phyloP scores from a whole-genome alignment of 164 flowering plant species.

The Magnolia officinalis region DNA sequence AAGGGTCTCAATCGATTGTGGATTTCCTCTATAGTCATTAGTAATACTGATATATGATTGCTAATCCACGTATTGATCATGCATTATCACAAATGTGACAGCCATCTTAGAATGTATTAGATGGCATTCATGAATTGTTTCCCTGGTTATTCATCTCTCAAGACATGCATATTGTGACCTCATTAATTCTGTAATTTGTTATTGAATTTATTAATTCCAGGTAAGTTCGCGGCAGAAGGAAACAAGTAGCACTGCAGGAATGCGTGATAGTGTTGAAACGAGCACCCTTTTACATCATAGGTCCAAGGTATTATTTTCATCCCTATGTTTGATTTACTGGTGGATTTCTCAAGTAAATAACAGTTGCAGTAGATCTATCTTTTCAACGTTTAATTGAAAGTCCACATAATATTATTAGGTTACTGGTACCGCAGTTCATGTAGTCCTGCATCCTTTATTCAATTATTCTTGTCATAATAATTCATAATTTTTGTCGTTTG shows the following conservation, averaged over 20 bases:
- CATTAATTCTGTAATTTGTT: neutral
- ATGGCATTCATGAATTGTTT: too few species aligned
- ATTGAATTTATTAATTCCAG: conserved; percentile 31
- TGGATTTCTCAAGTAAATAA: conserved; percentile 1
- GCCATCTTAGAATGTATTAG: too few species aligned
- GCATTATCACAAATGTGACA: too few species aligned
- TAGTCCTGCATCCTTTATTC: too few species aligned
- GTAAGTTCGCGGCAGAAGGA: conserved; percentile 96
- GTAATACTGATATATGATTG: too few species aligned
- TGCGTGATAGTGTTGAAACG: conserved; percentile 95
- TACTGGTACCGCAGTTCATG: too few species aligned
- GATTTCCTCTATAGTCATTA: too few species aligned
- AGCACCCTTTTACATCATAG: conserved; percentile 83
- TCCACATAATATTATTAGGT: neutral
- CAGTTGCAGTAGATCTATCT: too few species aligned
- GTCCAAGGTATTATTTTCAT: conserved; percentile 54
- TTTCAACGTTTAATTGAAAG: neutral
- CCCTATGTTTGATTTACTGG: neutral
- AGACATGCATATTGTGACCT: neutral
- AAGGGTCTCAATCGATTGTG: too few species aligned
- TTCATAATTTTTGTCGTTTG: too few species aligned
- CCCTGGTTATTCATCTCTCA: neutral
- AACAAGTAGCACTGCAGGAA: conserved; percentile 96
- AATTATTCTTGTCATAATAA: too few species aligned
- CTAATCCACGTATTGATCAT: too few species aligned